Evolutionary conservation across 257 asterid species (phyloP), one percentile per base, ranked within the genome.

Genomic region (Coffea eugenioides): DNA sequence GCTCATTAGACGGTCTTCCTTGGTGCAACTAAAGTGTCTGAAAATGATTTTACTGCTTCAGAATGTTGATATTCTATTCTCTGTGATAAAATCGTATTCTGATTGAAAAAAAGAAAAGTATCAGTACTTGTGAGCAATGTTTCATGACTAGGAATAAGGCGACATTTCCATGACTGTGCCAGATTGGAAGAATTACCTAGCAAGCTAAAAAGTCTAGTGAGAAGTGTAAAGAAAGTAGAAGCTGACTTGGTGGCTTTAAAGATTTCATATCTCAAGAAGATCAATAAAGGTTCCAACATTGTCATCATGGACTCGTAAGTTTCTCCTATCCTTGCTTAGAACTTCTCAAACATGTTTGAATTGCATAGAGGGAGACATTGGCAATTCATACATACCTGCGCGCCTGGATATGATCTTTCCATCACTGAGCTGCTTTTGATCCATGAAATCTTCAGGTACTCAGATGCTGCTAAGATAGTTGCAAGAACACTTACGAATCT

Each of bases 251-350:
- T 90, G 84, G 99, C 98, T 72, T 71, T 91, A 81, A 94, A 96
- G 90, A 92, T 94, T 85, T 89, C 99, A 78, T 89, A 92, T 83
- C 97, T 96, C 78, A 94, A 92, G 93, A 92, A 85, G 84, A 83
- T 96, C 80, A 90, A 83, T 74, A 90, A 88, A 82, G 95, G 97
- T 72, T 90, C 98, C 87, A 88, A 87, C 84, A 82, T 94, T 36
- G 96, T 92, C 74, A 90, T 96, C 76, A 80, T 96, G 91, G 99
- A 91, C 94, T 83, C 98, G 99, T 94, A 80, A 92, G 98, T 85
- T 78, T 67, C 59, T 25, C 62, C 71, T 57, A 80, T 48, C 34
- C 80, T 65, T 67, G 12, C 75, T 77, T 16, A 16, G 9, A 14
- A 16, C 4, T 74, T 12, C 8, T 6, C 3, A 8, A 23, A 45